Percentiles rank a stretch among this genome's conserved stretches.
phyloP scores from a whole-genome alignment of 305 asterid species.

The Solanum hybrid region DNA sequence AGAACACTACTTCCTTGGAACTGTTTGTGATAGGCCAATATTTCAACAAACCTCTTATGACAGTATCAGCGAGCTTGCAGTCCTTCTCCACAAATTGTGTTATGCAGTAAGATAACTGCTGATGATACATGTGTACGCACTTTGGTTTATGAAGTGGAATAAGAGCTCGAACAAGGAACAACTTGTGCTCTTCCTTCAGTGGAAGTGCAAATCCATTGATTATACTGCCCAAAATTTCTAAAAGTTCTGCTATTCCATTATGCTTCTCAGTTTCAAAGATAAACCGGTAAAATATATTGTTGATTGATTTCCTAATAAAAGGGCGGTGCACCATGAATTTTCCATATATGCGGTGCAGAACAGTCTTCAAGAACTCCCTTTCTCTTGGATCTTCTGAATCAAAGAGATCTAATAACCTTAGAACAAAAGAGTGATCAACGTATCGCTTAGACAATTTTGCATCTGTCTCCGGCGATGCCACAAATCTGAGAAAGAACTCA shows the following conservation, averaged over 20 bases:
- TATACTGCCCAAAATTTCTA: slow-evolving; percentile 88
- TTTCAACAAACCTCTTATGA: slow-evolving; percentile 74
- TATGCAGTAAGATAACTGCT: slow-evolving; percentile 87
- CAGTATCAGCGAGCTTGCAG: slow-evolving; percentile 89
- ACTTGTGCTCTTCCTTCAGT: slow-evolving; percentile 88
- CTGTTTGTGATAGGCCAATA: slow-evolving; percentile 96
- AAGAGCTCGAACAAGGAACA: slow-evolving; percentile 72
- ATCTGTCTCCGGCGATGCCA: slow-evolving; percentile 89
- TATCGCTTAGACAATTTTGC: slow-evolving; percentile 89
- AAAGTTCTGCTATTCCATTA: slow-evolving; percentile 80
- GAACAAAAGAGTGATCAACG: slow-evolving; percentile 72
- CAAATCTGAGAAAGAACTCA: slow-evolving; percentile 78
- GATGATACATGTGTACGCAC: slow-evolving; percentile 71
- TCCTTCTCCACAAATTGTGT: slow-evolving; percentile 90
- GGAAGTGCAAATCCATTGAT: slow-evolving; percentile 94
- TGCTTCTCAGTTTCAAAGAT: slow-evolving; percentile 87
- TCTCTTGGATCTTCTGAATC: slow-evolving; percentile 93
- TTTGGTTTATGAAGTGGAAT: slow-evolving; percentile 95
- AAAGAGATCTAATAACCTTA: slow-evolving; percentile 64
- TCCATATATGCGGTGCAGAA: slow-evolving; percentile 78
- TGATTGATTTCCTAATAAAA: slow-evolving; percentile 72
- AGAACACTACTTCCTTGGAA: slow-evolving; percentile 89
- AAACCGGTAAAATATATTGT: slow-evolving; percentile 67
- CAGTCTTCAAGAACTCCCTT: slow-evolving; percentile 76
- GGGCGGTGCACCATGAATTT: slow-evolving; percentile 98